Evolutionary conservation across 1,284 basidiomycete species (phyloP).

Genomic region (Omphalotus olearius): DNA sequence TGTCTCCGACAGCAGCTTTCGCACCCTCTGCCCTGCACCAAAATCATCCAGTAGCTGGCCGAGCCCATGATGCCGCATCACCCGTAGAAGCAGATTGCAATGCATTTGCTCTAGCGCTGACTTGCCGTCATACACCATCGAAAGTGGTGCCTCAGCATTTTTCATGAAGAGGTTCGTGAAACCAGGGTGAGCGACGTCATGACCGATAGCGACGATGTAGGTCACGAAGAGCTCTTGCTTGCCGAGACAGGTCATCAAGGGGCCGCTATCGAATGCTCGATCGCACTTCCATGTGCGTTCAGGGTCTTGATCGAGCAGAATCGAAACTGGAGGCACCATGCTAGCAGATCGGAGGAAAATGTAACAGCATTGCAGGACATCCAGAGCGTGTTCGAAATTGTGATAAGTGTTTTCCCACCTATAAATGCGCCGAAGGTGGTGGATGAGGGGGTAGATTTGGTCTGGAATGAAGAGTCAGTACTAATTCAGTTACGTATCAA

Average conservation of each 20-base stretch:
- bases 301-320: slow-evolving; percentile 40
- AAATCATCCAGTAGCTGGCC: slow-evolving; percentile 54
- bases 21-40: slow-evolving; percentile 34
- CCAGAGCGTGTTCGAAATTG: slow-evolving; percentile 93
- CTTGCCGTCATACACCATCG: slow-evolving; percentile 82
- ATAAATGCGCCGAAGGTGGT: slow-evolving; percentile 82
- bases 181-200: slow-evolving; percentile 94
- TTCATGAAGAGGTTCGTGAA: slow-evolving; percentile 91
- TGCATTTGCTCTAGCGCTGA: slow-evolving; percentile 94
- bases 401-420: slow-evolving; percentile 90
- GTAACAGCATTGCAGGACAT: slow-evolving; percentile 91
- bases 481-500: background rate
- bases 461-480: slow-evolving; percentile 33
- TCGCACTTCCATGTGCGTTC: slow-evolving; percentile 45
- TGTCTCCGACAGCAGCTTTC: slow-evolving; percentile 71
- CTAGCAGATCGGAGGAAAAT: slow-evolving; percentile 76
- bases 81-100: slow-evolving; percentile 76
- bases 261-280: slow-evolving; percentile 35
- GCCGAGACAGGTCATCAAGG: slow-evolving; percentile 49
- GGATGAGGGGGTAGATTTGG: slow-evolving; percentile 72
- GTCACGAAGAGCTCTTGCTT: slow-evolving; percentile 78
- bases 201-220: slow-evolving; percentile 87
- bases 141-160: slow-evolving; percentile 87
- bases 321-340: slow-evolving; percentile 72
- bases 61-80: slow-evolving; percentile 80